Conservation (phyloP, 2,329 filamentous ascomycete species). For the Sporothrix inflata region DNA sequence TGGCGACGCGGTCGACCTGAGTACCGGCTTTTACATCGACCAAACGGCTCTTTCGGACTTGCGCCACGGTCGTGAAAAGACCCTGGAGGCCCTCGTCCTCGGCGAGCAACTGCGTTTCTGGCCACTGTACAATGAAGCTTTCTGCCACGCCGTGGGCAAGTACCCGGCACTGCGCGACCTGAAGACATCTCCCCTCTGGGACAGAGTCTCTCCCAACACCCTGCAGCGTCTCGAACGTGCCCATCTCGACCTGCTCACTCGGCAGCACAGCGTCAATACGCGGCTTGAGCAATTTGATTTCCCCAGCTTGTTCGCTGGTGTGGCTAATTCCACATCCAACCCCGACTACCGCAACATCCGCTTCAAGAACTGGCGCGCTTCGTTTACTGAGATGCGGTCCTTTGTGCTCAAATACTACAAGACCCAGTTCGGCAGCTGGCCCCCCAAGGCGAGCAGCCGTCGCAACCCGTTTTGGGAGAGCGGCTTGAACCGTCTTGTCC, state of each 20-base stretch:
- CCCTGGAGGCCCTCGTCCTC: slow-evolving; percentile 83
- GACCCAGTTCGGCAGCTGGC: slow-evolving; percentile 70
- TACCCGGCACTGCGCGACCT: slow-evolving; percentile 72
- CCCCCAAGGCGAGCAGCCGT: slow-evolving; percentile 87
- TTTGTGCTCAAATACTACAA: slow-evolving; percentile 72
- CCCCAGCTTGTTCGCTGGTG: slow-evolving; percentile 83
- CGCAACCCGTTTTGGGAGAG: slow-evolving; percentile 87
- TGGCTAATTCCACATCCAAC: slow-evolving; percentile 80
- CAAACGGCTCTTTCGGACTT: slow-evolving; percentile 79
- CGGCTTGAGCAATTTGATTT: slow-evolving; percentile 90
- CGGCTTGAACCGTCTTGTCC: slow-evolving; percentile 81
- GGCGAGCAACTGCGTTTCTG: slow-evolving; percentile 84
- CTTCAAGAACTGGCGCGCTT: slow-evolving; percentile 80
- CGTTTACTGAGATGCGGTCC: slow-evolving; percentile 74
- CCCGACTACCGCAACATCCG: slow-evolving; percentile 75
- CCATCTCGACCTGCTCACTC: slow-evolving; percentile 75
- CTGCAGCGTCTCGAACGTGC: slow-evolving; percentile 80
- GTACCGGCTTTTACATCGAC: slow-evolving; percentile 75
- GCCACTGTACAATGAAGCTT: slow-evolving; percentile 86
- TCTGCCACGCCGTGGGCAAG: slow-evolving; percentile 87
- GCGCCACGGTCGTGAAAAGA: slow-evolving; percentile 81
- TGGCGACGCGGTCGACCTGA: slow-evolving; percentile 63
- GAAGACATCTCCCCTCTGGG: slow-evolving; percentile 66
- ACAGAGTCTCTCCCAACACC: slow-evolving; percentile 70
- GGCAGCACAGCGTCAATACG: slow-evolving; percentile 69